phyloP scores from a whole-genome alignment of 2,329 filamentous ascomycete species.

The Coniochaeta sp. region DNA sequence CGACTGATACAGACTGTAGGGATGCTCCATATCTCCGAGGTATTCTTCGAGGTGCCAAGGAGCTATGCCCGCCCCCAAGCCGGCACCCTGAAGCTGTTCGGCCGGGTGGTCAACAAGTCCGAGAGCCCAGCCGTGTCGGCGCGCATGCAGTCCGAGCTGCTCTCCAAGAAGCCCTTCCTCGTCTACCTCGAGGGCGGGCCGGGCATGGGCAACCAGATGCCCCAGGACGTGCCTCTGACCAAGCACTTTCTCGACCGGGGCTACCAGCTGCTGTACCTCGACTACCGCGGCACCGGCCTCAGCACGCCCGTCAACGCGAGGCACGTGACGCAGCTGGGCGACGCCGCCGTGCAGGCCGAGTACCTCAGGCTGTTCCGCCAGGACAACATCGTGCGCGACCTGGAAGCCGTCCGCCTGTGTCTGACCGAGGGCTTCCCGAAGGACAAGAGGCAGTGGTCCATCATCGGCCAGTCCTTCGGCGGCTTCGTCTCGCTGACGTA shows the following conservation, averaged over 20 bases:
- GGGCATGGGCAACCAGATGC: constrained; percentile 67
- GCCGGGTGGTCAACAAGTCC: constrained; percentile 61
- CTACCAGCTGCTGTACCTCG: constrained; percentile 80
- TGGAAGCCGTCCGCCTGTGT: constrained; percentile 73
- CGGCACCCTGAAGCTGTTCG: constrained; percentile 68
- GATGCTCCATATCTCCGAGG: constrained; percentile 67
- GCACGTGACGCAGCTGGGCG: constrained; percentile 60
- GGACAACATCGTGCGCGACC: constrained; percentile 84
- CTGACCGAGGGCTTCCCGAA: constrained; percentile 62
- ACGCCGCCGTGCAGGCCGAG: constrained; percentile 60
- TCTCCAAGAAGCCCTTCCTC: constrained; percentile 44
- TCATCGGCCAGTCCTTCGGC: constrained; percentile 88
- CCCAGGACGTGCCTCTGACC: constrained; percentile 68
- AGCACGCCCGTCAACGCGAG: constrained; percentile 72
- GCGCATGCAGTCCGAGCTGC: constrained; percentile 21
- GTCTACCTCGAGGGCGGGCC: constrained; percentile 84
- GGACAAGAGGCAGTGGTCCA: constrained; percentile 70
- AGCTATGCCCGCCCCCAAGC: constrained; percentile 60
- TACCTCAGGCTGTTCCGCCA: constrained; percentile 83
- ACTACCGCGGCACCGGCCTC: constrained; percentile 83
- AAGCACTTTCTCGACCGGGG: constrained; percentile 66
- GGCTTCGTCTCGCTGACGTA: constrained; percentile 83
- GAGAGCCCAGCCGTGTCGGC: constrained; percentile 50
- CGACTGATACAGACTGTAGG: constrained; percentile 37
- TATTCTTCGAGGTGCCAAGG: constrained; percentile 80